Evolutionary conservation across 495 filamentous ascomycete genomes (phyloP).

Genomic region (Emericellopsis terricola): DNA sequence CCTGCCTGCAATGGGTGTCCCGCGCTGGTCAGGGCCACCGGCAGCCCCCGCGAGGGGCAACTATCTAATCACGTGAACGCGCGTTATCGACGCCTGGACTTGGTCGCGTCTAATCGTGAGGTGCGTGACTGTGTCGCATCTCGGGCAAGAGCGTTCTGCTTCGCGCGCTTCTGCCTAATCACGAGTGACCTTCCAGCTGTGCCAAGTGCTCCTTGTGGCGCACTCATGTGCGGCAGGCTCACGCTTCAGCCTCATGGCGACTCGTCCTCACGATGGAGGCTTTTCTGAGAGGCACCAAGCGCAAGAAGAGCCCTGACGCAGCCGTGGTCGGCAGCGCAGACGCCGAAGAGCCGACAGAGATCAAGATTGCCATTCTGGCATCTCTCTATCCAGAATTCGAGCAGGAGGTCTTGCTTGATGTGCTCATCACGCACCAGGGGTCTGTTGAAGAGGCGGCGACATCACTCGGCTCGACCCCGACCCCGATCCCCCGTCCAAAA

Average conservation of each 20-base stretch:
- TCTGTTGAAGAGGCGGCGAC: slow-evolving; percentile 46
- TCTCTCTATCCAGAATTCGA: slow-evolving; percentile 51
- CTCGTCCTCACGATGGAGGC: slow-evolving; percentile 18
- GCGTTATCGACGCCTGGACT: no score
- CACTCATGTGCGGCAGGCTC: no score
- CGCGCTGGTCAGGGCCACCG: no score
- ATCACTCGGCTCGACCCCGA: slow-evolving; percentile 20
- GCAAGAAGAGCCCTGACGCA: slow-evolving; percentile 14
- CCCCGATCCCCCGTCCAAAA: slow-evolving; percentile 19
- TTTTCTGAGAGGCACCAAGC: slow-evolving; percentile 24
- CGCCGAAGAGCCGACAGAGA: slow-evolving; percentile 58
- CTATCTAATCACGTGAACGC: no score
- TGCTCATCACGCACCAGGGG: slow-evolving; percentile 59
- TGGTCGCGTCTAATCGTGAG: no score
- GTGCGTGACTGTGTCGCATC: no score
- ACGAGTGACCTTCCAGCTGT: no score
- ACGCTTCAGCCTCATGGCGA: background rate
- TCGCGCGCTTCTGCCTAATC: no score
- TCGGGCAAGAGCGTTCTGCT: no score
- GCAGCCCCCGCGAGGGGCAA: no score
- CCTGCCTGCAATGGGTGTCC: no score
- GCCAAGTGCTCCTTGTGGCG: no score
- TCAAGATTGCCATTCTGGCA: slow-evolving; percentile 67
- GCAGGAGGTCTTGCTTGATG: slow-evolving; percentile 53
- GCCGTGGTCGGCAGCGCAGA: slow-evolving; percentile 6